Base-by-base conservation (phyloP, 257 asterid species). In the Lycium barbarum region DNA sequence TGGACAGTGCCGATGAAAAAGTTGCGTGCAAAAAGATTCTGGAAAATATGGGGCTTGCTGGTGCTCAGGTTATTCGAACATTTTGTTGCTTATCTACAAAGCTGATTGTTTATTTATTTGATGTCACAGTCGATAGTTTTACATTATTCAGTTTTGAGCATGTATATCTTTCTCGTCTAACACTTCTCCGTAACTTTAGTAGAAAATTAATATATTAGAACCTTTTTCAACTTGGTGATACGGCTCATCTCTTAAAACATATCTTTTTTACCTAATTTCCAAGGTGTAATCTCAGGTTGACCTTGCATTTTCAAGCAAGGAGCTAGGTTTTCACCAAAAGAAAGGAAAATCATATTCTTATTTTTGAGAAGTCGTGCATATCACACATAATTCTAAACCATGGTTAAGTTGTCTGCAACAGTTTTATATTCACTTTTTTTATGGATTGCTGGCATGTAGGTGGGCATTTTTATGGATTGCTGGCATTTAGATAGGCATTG, bases 21-120 rank as follows among this genome's bases (percentile, higher is more conserved):
- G 90, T 86, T 85, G 98, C 96, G 13, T 95, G 99, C 94, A 89
- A 88, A 90, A 91, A 88, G 93, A 91, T 97, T 88, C 90, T 95
- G 93, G 98, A 94, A 84, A 97, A 93, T 85, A 91, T 92, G 98
- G 87, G 88, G 84, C 95, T 97, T 86, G 85, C 94, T 76, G 98
- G 99, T 71, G 92, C 98, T 85, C 99, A 97, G 99, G 99, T 95
- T 91, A 88, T 74, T n/a, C 45, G 55, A 70, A 36, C 18, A 53
- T 87, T 18, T 6, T 54, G 38, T 13, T 26, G 13, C 45, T 76
- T 76, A 51, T 51, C 45, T 17, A 26, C 20, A 74, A 49, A 51
- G 47, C 47, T 76, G 63, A 51, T 76, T 26, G 47, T 49, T 51
- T 76, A 51, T 35, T 76, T 26, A 33, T 76, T 76, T 76, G 38